Conservation (phyloP, 106 monocot genomes). For the Phalaenopsis aphrodite region DNA sequence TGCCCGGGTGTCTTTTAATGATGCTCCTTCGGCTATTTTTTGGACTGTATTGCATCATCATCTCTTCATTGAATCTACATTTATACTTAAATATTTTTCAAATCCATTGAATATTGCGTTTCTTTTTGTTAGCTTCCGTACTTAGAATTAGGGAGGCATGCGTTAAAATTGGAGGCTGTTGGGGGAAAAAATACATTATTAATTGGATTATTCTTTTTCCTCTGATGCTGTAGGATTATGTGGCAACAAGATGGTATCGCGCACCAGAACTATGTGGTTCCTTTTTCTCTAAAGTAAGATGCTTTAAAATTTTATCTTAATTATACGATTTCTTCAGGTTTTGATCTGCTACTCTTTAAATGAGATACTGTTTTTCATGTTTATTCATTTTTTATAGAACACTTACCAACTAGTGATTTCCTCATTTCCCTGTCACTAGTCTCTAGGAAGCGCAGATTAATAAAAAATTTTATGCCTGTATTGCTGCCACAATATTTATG, state of each 20-base stretch:
- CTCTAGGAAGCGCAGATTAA: background rate
- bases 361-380: background rate
- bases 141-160: background rate
- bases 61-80: background rate
- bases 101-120: background rate
- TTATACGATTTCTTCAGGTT: background rate
- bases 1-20: conserved; percentile 76
- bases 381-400: background rate
- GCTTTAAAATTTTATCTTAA: background rate
- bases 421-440: background rate
- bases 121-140: background rate
- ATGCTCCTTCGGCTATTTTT: conserved; percentile 75
- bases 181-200: background rate
- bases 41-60: conserved; percentile 47
- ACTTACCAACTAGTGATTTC: background rate
- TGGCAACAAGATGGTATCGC: conserved; percentile 84
- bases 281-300: conserved; percentile 65
- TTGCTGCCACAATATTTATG: background rate
- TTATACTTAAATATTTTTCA: background rate
- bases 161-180: background rate
- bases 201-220: conserved; percentile 8
- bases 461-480: background rate
- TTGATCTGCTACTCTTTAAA: background rate
- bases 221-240: conserved; percentile 51
- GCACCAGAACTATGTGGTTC: conserved; percentile 87